Percentiles rank a stretch among this genome's conserved stretches.
Conservation (phyloP, 768 basidiomycete species). For the Lentinus tigrinus region DNA sequence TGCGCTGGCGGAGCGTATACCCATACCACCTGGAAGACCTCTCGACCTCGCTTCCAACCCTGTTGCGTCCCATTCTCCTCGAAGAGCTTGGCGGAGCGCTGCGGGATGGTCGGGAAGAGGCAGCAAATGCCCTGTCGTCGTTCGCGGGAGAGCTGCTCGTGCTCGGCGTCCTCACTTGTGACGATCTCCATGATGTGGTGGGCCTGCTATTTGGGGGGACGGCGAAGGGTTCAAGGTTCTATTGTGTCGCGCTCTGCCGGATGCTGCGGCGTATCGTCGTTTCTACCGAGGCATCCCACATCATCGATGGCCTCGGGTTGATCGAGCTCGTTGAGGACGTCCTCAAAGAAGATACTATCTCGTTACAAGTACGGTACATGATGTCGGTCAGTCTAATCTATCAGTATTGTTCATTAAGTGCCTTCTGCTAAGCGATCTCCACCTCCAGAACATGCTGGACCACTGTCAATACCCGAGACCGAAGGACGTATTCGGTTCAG, state of each 20-base stretch:
- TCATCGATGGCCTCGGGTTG: conserved; percentile 20
- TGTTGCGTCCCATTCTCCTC: conserved; percentile 8
- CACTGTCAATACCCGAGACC: conserved; percentile 19
- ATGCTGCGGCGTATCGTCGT: conserved; percentile 20
- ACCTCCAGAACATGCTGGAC: conserved; percentile 22
- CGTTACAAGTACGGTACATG: conserved; percentile 21
- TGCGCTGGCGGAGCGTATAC: conserved; percentile 25
- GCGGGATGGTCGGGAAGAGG: background rate
- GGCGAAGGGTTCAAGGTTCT: conserved; percentile 12
- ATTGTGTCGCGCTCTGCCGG: conserved; percentile 18
- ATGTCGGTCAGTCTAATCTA: conserved; percentile 21
- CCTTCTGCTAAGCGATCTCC: background rate
- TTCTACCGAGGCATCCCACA: conserved; percentile 20
- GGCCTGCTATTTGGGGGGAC: conserved; percentile 15
- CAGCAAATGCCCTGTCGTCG: conserved; percentile 3
- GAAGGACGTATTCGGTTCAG: conserved; percentile 25
- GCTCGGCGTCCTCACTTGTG: conserved; percentile 19
- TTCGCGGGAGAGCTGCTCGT: conserved; percentile 27
- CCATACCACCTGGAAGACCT: conserved; percentile 22
- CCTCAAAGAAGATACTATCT: conserved; percentile 22
- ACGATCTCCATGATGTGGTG: conserved; percentile 24
- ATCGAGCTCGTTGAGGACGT: conserved; percentile 15
- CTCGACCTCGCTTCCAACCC: conserved; percentile 14
- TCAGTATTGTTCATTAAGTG: background rate
- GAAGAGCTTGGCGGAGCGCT: conserved; percentile 12